Evolutionary conservation across 352 stramenopile genomes (phyloP), one percentile per base, ranked within the genome.

Genomic region (Phytophthora vignae): DNA sequence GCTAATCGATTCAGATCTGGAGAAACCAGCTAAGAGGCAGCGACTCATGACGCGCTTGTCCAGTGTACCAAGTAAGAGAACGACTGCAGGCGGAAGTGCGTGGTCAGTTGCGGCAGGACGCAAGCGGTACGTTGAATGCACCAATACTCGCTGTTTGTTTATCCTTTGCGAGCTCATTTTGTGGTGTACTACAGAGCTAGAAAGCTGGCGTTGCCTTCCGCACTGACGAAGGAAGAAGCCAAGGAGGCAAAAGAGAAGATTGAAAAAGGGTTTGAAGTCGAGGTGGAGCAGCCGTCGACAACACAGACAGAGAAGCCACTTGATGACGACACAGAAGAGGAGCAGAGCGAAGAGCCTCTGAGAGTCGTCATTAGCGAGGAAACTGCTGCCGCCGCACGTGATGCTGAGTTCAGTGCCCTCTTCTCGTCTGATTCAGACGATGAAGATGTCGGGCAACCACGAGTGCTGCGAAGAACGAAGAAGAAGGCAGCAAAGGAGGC

Each of bases 1-100:
- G 62, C 58, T 94, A 5, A 78, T 96, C 9, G 63, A 81, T 1
- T 67, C 76, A 3, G 33, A 70, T 21, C 4, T 69, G 22, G 53
- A 58, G 31, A 72, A 69, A 31, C 57, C 65, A 11, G 21, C 61
- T 17, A 81, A 81, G 46, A 49, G 48, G n/a, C 74, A 73, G 29
- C 55, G 69, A 25, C 40, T 73, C 15, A 46, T 29, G 36, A 72
- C 64, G 22, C 64, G 64, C 48, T 29, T 70, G 25, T 61, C 63
- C 17, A 69, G 55, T 46, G 31, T 57, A 6, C 22, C 58, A 21
- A 67, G 36, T 5, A 49, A 67, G 11, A 71, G 22, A 49, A 59
- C 60, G 3, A 55, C 69, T 57, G 19, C 46, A 29, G 59, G 65
- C 17, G 21, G 49, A 10, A 78, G 71, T 25, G 63, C 55, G 50